A percentile compares a stretch with the other conserved stretches of the same genome.
Conservation (phyloP, 192 early-diverging fungal genomes). For the Spizellomyces sp. region DNA sequence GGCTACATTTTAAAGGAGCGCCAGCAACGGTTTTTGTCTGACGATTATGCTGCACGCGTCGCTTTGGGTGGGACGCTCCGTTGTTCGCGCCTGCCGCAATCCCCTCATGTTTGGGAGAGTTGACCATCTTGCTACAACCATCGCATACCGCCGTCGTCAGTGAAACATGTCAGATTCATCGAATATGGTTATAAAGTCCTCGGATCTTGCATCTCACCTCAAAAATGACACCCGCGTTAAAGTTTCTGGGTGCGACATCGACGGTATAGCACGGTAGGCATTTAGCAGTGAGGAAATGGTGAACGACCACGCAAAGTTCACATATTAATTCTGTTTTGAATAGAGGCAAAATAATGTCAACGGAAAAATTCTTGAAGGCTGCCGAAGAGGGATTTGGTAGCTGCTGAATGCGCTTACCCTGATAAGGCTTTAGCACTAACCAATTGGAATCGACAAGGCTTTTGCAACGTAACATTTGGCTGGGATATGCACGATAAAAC, state of each 20-base stretch:
- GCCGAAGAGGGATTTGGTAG: constrained; percentile 71
- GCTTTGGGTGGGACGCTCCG: too few relatives aligned
- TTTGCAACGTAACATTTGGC: constrained; percentile 76
- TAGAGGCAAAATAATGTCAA: constrained; percentile 68
- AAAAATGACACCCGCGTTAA: constrained; percentile 15
- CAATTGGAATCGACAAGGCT: constrained; percentile 45
- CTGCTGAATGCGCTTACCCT: constrained; percentile 5
- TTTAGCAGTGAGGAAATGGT: not conserved
- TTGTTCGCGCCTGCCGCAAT: too few relatives aligned
- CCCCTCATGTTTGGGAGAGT: too few relatives aligned
- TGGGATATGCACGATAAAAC: constrained; percentile 80
- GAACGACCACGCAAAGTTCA: not conserved
- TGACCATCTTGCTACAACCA: too few relatives aligned
- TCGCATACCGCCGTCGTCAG: too few relatives aligned
- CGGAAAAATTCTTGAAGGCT: constrained; percentile 66
- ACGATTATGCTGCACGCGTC: too few relatives aligned
- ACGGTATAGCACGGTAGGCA: constrained; percentile 61
- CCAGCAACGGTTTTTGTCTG: too few relatives aligned
- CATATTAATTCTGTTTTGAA: not conserved
- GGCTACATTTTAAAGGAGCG: too few relatives aligned
- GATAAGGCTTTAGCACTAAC: not conserved
- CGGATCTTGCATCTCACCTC: not conserved
- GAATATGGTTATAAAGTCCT: too few relatives aligned
- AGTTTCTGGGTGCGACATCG: constrained; percentile 73
- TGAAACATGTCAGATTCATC: too few relatives aligned